Base-by-base conservation (phyloP, 805 yeast species). In the Myxozyma melibiosi region DNA sequence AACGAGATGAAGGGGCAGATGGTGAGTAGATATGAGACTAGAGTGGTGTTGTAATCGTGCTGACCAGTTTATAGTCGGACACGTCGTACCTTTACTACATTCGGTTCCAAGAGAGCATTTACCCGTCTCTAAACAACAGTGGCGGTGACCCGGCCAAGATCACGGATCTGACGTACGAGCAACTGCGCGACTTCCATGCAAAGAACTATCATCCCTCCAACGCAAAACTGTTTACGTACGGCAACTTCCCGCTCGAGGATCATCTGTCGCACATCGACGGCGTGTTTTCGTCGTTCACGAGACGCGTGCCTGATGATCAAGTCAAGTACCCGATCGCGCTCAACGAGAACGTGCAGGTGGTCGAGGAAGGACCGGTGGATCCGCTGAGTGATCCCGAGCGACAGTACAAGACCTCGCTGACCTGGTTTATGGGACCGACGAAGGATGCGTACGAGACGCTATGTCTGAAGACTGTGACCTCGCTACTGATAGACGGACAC, bases 1-100 rank as follows among this genome's bases (percentile, higher is more conserved):
- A 94, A 94, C 70, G 99, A 94, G 74, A 94, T 94, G 99, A 94
- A 94, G 73, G 99, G 99, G 7, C 97, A 92, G 72, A 82, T 89
- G 68, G 58, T 53, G 40, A 13, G 49, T 34, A 22, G 9, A 14
- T 8, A 16, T 24, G 4, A 13, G 31, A 13, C 16, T 20, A 14
- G 14, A n/a, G 11, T 20, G 4, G 2, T 47, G 9, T 24, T 6
- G 35, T 24, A 6, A 9, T 2, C 7, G 25, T 31, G 34, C 40
- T 42, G 22, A 45, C 35, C 2, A 2, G 8, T 24, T 13, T 16
- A 27, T 39, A 53, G 57, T 87, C 96, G 0, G 92, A 90, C 70
- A 82, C 96, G 0, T 82, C 91, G 2, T 94, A 94, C 71, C 80
- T 85, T 62, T 90, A 80, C 70, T 92, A 91, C 82, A 88, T 85